A percentile compares a stretch with the other conserved stretches of the same genome.
Evolutionary conservation across 2,329 filamentous ascomycete species (phyloP).

Genomic region (Dactylellina cionopaga): DNA sequence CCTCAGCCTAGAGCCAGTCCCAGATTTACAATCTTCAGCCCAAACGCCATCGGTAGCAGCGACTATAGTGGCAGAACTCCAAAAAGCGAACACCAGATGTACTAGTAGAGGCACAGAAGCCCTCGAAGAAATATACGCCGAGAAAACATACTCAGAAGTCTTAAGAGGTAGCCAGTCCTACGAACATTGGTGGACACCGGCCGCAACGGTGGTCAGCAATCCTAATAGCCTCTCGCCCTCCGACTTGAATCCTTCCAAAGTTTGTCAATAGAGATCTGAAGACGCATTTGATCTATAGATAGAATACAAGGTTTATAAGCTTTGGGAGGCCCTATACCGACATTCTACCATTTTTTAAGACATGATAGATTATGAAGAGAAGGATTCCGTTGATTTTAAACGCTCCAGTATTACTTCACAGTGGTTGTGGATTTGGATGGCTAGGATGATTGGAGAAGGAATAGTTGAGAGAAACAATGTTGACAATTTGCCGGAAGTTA

Average conservation of each 20-base stretch:
- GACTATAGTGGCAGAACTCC: slow-evolving; percentile 7
- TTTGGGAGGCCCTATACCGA: slow-evolving; percentile 15
- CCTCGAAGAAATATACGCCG: slow-evolving; percentile 14
- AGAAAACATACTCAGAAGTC: background rate
- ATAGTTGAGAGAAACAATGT: slow-evolving; percentile 14
- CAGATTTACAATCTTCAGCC: slow-evolving; percentile 4
- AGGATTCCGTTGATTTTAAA: slow-evolving; percentile 9
- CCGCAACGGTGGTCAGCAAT: background rate
- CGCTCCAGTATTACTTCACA: background rate
- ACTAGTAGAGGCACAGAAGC: background rate
- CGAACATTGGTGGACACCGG: background rate
- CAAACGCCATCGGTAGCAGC: slow-evolving; percentile 16
- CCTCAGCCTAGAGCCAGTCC: background rate
- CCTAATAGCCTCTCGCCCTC: background rate
- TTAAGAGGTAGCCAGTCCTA: background rate
- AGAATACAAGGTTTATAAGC: background rate
- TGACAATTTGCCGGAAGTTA: slow-evolving; percentile 10
- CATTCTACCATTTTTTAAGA: slow-evolving; percentile 8
- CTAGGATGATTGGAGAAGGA: background rate
- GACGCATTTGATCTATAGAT: background rate
- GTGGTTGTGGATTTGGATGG: slow-evolving; percentile 1
- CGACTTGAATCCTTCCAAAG: background rate
- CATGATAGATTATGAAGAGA: slow-evolving; percentile 20
- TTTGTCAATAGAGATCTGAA: slow-evolving; percentile 10
- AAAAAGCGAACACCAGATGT: slow-evolving; percentile 18